Evolutionary conservation across 257 asterid genomes (phyloP), one percentile per base, ranked within the genome.

Genomic region (Solanum arcanum): DNA sequence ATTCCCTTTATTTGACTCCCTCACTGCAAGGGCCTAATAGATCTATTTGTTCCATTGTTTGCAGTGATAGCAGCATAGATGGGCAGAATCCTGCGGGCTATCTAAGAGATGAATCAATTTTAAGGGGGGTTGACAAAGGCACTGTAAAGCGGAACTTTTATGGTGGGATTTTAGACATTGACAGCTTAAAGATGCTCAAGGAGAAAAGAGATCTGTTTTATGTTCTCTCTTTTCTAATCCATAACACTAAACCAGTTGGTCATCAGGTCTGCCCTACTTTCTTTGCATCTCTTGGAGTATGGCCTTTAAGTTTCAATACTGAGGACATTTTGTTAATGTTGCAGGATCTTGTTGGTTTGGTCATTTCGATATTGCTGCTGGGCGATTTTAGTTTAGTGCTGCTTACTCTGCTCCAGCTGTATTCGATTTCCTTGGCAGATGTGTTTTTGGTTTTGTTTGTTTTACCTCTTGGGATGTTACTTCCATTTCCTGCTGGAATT

Each of bases 301-400:
- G 52, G 14, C 29, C 41, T 49, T 59, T 15, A 14, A 41, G 76
- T 52, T 21, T n/a, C 42, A 49, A 12, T n/a, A 31, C 42, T 33
- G 29, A 69, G 42, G 74, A 44, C 41, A 44, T 73, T 46, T 68
- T 83, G 47, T 60, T 88, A 37, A 85, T 84, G 21, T 41, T 92
- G 95, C 98, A 96, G 99, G 99, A 97, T 93, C 98, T 97, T 90
- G 99, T 97, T 56, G 99, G 99, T 77, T 89, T 96, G 95, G 95
- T 96, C 86, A 93, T 97, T 87, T 97, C 99, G 47, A 92, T 97
- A 91, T 94, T 97, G 91, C 99, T 97, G 88, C 93, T 96, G 80
- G 99, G 99, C 84, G 99, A 97, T 92, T 96, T 97, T 92, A 96
- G 99, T 92, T 91, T 97, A 87, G 98, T 97, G 82, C 91, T 97